Base-by-base conservation (phyloP, 2,329 filamentous ascomycete species). In the Aspergillus hiratsukae region DNA sequence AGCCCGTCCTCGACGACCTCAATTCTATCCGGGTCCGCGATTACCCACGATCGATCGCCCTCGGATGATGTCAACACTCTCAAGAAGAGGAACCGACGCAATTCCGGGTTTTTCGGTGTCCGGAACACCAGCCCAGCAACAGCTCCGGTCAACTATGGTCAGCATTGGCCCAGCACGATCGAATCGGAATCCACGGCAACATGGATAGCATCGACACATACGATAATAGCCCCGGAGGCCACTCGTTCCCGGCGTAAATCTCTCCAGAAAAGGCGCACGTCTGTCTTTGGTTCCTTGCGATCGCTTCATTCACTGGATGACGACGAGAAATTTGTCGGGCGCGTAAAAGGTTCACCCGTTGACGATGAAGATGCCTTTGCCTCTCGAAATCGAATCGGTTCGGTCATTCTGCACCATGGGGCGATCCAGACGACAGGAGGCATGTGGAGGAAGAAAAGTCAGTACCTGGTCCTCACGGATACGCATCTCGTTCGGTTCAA, bases 391-490 rank as follows among this genome's bases (percentile, higher is more conserved):
- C 64, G 71, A 23, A 69, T 77, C 43, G 77, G 76, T 28, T 69
- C 70, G 48, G 73, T 77, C 29, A 83, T 89, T 21, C 72, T 88
- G 40, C 81, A 86, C 60, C 83, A 88, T 73, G 87, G 87, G 40
- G 87, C 88, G 67, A 83, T 89, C 17, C 86, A 89, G 71, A 88
- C 84, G 11, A 85, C 84, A 50, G 86, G 83, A 55, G 83, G 83
- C 58, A 83, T 89, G 79, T 87, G 89, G 72, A 79, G 86, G 68
- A 88, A 88, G 74, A 88, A 86, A 75, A 87, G 82, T 71, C 86
- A 89, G 69, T 90, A 87, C 64, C 75, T 90, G 54, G 87, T 89
- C 14, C 75, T 90, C 61, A 90, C 86, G 6, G 87, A 89, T 61
- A 83, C 81, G 5, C 84, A 89, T 69, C 73, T 90, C 54, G 74